Evolutionary conservation across 441 rosid genomes (phyloP).

Genomic region (Gossypium trilobum): DNA sequence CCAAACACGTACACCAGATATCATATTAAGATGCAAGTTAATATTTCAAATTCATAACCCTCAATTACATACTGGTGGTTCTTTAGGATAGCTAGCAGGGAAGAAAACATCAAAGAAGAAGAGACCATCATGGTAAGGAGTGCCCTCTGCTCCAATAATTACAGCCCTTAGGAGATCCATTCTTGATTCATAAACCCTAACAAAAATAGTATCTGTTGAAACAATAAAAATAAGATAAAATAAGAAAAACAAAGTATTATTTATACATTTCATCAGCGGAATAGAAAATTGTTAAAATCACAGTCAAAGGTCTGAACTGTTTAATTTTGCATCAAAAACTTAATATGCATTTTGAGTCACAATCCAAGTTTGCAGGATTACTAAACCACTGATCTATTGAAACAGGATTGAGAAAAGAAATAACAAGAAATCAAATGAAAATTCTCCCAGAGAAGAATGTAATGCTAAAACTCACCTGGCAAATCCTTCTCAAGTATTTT

Average conservation of each 20-base stretch:
- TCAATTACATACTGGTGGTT: constrained; percentile 58
- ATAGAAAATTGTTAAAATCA: not conserved
- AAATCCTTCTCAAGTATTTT: constrained; percentile 69
- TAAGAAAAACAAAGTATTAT: not conserved
- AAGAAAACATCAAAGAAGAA: constrained; percentile 81
- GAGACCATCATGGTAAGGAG: constrained; percentile 95
- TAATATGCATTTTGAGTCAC: not conserved
- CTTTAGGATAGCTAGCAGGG: constrained; percentile 59
- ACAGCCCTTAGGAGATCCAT: constrained; percentile 94
- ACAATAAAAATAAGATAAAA: constrained; percentile 2
- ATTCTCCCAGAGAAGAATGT: not conserved
- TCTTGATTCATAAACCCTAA: constrained; percentile 76
- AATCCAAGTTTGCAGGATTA: not conserved
- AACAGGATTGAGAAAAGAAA: not conserved
- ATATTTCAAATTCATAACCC: constrained; percentile 5
- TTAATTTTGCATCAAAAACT: not conserved
- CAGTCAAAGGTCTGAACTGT: not conserved
- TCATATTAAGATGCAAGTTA: constrained; percentile 5
- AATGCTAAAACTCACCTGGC: constrained; percentile 47
- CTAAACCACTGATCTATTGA: not conserved
- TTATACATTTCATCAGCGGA: not conserved
- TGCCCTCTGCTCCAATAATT: constrained; percentile 87
- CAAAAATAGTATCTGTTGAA: constrained; percentile 63
- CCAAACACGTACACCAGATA: constrained; percentile 4
- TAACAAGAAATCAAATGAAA: constrained; percentile 1